Conservation (phyloP, 2,329 filamentous ascomycete genomes). For the Penicillium capsulatum region DNA sequence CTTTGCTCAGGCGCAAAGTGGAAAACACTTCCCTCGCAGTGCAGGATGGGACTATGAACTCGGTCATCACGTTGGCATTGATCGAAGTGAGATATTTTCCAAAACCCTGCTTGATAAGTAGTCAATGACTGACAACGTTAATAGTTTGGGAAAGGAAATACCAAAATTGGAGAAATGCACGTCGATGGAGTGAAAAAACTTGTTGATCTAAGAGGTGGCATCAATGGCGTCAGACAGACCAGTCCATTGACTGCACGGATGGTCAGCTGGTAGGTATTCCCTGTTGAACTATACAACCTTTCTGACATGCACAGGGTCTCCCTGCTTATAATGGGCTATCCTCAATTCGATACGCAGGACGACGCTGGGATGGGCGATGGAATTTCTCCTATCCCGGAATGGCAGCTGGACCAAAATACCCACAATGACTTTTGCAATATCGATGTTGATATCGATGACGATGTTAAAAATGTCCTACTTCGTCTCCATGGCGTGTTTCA, state of each 20-base stretch:
- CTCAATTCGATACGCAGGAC: constrained; percentile 53
- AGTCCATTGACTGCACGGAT: constrained; percentile 55
- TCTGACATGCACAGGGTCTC: constrained; percentile 48
- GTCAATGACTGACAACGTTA: constrained; percentile 2
- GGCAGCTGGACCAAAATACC: constrained; percentile 37
- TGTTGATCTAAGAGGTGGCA: constrained; percentile 50
- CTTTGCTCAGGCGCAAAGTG: constrained; percentile 50
- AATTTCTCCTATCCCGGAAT: constrained; percentile 48
- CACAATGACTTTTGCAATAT: constrained; percentile 8
- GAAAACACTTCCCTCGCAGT: constrained; percentile 46
- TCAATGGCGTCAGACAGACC: constrained; percentile 45
- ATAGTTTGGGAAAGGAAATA: constrained; percentile 54
- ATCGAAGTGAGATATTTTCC: constrained; percentile 49
- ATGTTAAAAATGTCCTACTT: constrained; percentile 37
- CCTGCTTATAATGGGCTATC: constrained; percentile 50
- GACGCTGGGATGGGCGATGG: constrained; percentile 49
- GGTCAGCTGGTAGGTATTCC: constrained; percentile 48
- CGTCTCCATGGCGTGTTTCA: constrained; percentile 47
- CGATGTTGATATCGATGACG: constrained; percentile 31
- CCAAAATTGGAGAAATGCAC: constrained; percentile 45
- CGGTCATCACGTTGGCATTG: constrained; percentile 55
- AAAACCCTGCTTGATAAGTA: neutral
- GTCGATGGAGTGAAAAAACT: constrained; percentile 50
- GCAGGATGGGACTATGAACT: constrained; percentile 55
- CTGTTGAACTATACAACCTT: neutral